phyloP scores from a whole-genome alignment of 108 stramenopile genomes.

The Cyclotella cryptica region DNA sequence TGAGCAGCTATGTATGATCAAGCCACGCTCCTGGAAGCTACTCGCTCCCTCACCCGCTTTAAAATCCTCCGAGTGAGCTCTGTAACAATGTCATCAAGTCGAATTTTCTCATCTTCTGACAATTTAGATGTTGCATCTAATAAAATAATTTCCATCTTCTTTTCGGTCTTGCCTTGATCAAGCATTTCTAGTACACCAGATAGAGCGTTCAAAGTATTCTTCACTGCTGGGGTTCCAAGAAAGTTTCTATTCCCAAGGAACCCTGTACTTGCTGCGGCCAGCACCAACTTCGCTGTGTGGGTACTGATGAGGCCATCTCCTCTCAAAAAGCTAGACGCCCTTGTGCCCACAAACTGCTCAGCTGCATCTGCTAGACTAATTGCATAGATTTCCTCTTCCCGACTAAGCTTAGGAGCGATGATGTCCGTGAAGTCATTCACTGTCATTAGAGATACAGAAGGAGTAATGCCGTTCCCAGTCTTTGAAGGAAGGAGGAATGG shows the following conservation, averaged over 20 bases:
- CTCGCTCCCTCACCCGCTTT: slow-evolving; percentile 21
- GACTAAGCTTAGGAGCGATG: slow-evolving; percentile 77
- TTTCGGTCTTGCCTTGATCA: slow-evolving; percentile 19
- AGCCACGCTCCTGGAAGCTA: not conserved
- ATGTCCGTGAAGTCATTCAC: slow-evolving; percentile 73
- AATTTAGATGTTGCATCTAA: slow-evolving; percentile 45
- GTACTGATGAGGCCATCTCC: slow-evolving; percentile 74
- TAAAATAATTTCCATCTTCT: slow-evolving; percentile 23
- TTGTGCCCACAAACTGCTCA: slow-evolving; percentile 69
- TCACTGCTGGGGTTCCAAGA: slow-evolving; percentile 33
- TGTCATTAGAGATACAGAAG: slow-evolving; percentile 41
- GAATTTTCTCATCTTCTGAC: slow-evolving; percentile 32
- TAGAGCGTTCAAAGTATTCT: slow-evolving; percentile 21
- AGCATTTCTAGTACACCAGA: slow-evolving; percentile 25
- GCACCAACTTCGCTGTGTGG: slow-evolving; percentile 57
- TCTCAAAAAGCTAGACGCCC: slow-evolving; percentile 67
- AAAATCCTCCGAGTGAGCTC: slow-evolving; percentile 41
- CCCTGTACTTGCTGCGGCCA: slow-evolving; percentile 54
- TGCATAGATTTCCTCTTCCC: slow-evolving; percentile 90
- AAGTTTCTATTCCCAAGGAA: slow-evolving; percentile 41
- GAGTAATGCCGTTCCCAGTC: slow-evolving; percentile 26
- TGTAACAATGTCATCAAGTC: slow-evolving; percentile 48
- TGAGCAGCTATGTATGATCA: too few relatives aligned
- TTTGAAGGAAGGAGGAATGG: slow-evolving; percentile 66
- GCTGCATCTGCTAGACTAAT: slow-evolving; percentile 79